phyloP scores from a whole-genome alignment of 148 eudicot species.

The Selenicereus undatus region DNA sequence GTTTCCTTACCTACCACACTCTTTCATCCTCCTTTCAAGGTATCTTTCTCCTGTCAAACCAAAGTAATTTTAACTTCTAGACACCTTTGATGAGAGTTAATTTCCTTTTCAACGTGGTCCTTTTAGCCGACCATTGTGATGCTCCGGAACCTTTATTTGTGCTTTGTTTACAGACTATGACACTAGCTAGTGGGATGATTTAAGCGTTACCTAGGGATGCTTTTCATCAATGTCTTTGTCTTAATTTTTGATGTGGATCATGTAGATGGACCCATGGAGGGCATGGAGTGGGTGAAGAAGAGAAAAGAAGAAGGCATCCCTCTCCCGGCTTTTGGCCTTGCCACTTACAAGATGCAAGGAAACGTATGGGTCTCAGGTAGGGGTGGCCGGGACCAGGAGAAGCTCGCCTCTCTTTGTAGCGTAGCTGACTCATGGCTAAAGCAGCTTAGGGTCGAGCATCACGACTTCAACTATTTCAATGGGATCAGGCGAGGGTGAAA shows the following conservation, averaged over 20 bases:
- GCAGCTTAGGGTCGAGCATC: constrained; percentile 86
- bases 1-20: constrained; percentile 89
- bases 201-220: neutral
- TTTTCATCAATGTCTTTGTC: constrained; percentile 11
- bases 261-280: constrained; percentile 44
- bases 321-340: constrained; percentile 79
- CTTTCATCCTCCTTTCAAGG: constrained; percentile 97
- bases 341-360: constrained; percentile 96
- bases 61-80: neutral
- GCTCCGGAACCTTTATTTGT: neutral
- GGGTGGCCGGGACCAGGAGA: constrained; percentile 66
- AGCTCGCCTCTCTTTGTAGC: constrained; percentile 57
- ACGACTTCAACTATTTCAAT: constrained; percentile 83
- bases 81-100: neutral
- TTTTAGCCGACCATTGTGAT: neutral
- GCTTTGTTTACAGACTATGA: neutral
- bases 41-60: constrained; percentile 12
- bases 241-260: constrained; percentile 50
- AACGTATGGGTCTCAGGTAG: constrained; percentile 59
- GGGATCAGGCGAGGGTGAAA: constrained; percentile 62
- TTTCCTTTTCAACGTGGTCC: neutral
- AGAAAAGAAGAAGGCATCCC: constrained; percentile 67
- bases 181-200: neutral
- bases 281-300: constrained; percentile 36
- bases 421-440: constrained; percentile 98